phyloP scores from a whole-genome alignment of 1,139 yeast species.

The Spathaspora sp. region DNA sequence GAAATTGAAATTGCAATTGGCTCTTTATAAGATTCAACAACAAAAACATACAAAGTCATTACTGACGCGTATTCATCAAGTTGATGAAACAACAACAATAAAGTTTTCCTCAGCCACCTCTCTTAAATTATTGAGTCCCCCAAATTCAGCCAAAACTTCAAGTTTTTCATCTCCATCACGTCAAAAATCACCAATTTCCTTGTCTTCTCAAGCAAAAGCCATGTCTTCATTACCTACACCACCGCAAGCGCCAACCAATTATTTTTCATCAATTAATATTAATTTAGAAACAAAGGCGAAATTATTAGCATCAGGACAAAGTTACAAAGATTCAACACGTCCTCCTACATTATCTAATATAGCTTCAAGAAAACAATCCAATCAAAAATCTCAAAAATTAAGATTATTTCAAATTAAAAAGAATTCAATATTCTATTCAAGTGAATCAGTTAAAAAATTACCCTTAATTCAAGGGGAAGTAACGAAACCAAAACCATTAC shows the following conservation, averaged over 20 bases:
- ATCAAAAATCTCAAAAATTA: slow-evolving; percentile 20
- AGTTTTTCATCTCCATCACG: slow-evolving; percentile 10
- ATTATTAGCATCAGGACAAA: slow-evolving; percentile 7
- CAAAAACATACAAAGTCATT: slow-evolving; percentile 5
- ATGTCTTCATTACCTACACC: slow-evolving; percentile 18
- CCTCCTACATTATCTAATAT: slow-evolving; percentile 23
- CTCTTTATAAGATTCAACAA: slow-evolving; percentile 66
- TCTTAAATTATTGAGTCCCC: slow-evolving; percentile 15
- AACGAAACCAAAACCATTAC: background rate
- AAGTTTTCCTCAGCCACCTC: slow-evolving; percentile 8
- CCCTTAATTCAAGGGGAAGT: slow-evolving; percentile 12
- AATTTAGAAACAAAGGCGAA: slow-evolving; percentile 21
- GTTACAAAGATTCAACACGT: slow-evolving; percentile 10
- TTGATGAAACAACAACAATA: slow-evolving; percentile 4
- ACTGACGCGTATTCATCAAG: background rate
- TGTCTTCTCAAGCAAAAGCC: slow-evolving; percentile 2
- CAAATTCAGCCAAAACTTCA: slow-evolving; percentile 10
- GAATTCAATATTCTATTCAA: slow-evolving; percentile 26
- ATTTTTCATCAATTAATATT: slow-evolving; percentile 25
- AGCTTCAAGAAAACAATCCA: slow-evolving; percentile 20
- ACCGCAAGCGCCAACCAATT: slow-evolving; percentile 14
- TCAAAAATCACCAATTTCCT: slow-evolving; percentile 2
- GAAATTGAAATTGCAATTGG: slow-evolving; percentile 71
- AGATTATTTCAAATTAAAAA: slow-evolving; percentile 36
- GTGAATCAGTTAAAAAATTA: slow-evolving; percentile 11